Conservation (phyloP, 345 rosid species). For the Melaleuca alternifolia region DNA sequence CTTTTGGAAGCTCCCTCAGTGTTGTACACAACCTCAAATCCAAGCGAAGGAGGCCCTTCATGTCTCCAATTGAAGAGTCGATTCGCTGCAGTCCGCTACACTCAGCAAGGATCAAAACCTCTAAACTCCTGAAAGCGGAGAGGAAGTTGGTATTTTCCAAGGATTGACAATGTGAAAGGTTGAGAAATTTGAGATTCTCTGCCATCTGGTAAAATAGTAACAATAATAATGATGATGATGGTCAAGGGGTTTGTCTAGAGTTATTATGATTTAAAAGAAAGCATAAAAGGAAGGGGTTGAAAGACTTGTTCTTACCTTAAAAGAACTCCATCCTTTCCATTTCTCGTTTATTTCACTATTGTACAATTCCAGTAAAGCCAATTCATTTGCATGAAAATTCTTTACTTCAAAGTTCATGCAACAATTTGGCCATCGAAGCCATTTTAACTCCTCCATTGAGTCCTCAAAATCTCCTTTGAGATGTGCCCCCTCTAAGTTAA, state of each 20-base stretch:
- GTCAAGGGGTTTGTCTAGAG: neutral
- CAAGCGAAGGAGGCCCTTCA: neutral
- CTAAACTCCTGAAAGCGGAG: neutral
- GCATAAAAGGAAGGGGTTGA: no score
- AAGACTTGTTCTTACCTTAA: neutral
- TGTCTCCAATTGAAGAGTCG: neutral
- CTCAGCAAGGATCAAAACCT: neutral
- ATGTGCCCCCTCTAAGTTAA: no score
- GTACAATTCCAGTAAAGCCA: no score
- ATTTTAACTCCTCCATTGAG: no score
- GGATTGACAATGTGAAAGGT: neutral
- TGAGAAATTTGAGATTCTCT: neutral
- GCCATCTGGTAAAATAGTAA: neutral
- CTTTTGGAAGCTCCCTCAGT: neutral
- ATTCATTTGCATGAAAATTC: no score
- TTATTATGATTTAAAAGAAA: no score
- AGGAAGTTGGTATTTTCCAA: neutral
- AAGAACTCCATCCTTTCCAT: no score
- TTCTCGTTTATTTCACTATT: no score
- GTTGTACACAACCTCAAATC: rapidly evolving
- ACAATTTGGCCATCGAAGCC: no score
- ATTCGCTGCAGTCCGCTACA: neutral
- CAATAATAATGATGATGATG: no score
- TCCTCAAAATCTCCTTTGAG: no score
- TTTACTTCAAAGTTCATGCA: no score